Base-by-base conservation (phyloP, 2,329 filamentous ascomycete genomes). In the Coleophoma crateriformis region DNA sequence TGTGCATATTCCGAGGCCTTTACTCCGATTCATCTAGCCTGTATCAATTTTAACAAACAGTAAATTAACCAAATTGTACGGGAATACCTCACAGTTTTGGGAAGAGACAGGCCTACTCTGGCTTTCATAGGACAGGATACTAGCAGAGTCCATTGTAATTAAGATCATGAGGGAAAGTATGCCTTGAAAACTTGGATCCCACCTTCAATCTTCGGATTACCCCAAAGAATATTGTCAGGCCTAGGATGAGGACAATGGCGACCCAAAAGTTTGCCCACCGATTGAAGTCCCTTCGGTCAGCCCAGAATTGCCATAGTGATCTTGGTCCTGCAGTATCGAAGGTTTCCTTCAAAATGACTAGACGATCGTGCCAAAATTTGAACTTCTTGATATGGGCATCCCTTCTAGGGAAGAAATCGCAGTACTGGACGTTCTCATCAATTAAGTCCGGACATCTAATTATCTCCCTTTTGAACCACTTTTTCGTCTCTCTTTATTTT, bases 261-360 rank as follows among this genome's bases (percentile, higher is more conserved):
- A 74, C 62, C 71, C 71, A 75, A 46, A 74, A 70, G 0, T 67
- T 71, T 38, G 67, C 73, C 70, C 71, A 73, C 45, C 74, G 71
- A 0, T 68, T 65, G 1, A 66, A 60, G 22, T 71, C 69, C 1
- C 72, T 54, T 4, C 66, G 52, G 49, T 74, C 71, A 46, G 66
- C 57, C 71, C 72, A 75, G 68, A 67, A 73, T 42, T 73, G 67
- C 0, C 58, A 59, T 0, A 74, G 35, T 0, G 60, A 66, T 32
- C 55, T 56, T 8, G 69, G 64, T 43, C 61, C 51, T 5, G 68
- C 52, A 50, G 74, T 62, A 53, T 75, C 64, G 43, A 70, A 70
- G 14, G 58, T 61, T 46, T 73, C 65, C 57, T 74, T 73, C 3
- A 76, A 52, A 1, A 69, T 66, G 1, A 71, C 61, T 0, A 76